Base-by-base conservation (phyloP, 1,139 yeast genomes). In the Candida pseudocylindracea region DNA sequence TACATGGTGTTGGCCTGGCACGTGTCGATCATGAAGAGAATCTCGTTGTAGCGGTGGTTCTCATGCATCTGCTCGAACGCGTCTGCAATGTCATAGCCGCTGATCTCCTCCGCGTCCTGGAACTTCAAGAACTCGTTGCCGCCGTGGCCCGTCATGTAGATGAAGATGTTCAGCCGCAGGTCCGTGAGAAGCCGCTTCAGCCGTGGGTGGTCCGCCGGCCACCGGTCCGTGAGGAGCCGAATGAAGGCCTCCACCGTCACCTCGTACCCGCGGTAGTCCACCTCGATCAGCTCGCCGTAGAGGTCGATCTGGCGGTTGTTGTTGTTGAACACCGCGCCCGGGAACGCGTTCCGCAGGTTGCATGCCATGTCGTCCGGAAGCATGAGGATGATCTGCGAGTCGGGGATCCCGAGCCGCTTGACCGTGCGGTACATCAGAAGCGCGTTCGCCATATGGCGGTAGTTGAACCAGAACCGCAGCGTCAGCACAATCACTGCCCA, bases 1-100 rank as follows among this genome's bases (percentile, higher is more conserved):
- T 79, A 88, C 98, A 88, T 88, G 12, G 98, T 81, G 52, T 88
- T 88, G 26, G 98, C 98, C 55, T 88, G 98, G 50, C 99, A 88
- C 0, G 99, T 88, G 50, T 88, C 99, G 41, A 88, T 79, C 96
- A 88, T 88, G 53, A 88, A 88, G 47, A 88, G 70, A 30, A 88
- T 80, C 56, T 91, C 98, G 45, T 85, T 83, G 54, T 88, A 88
- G 35, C 98, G 63, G 45, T 78, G 76, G 66, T 85, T 85, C 48
- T 88, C 94, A 55, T 80, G 70, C 98, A 88, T 88, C 50, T 91
- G 96, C 33, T 71, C 93, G 55, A 88, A 81, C 2, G 98, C 96
- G 53, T 88, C 94, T 1, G 98, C 98, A 40, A 88, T 67, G 51
- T 88, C 99, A 54, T 80, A 75, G 10, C 94, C 75, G 2, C 94